phyloP scores from a whole-genome alignment of 2,329 filamentous ascomycete genomes.

The Talaromyces sp. region DNA sequence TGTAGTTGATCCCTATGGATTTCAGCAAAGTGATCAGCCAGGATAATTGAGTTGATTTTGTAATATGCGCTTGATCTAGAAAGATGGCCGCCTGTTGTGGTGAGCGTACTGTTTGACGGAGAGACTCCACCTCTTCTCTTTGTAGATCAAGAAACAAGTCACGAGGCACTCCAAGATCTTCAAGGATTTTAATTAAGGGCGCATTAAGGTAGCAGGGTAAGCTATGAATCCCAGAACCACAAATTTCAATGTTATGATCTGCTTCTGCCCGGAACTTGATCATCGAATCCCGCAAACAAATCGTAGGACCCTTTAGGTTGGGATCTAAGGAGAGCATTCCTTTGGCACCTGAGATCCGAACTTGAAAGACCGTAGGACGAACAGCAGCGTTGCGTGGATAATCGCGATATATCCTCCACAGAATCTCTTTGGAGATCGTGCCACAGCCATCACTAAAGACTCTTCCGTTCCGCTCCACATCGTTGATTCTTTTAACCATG shows the following conservation, averaged over 20 bases:
- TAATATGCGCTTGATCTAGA: slow-evolving; percentile 59
- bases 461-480: slow-evolving; percentile 36
- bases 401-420: slow-evolving; percentile 57
- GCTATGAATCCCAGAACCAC: slow-evolving; percentile 61
- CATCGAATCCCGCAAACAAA: slow-evolving; percentile 71
- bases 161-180: slow-evolving; percentile 64
- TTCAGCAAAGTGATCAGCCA: slow-evolving; percentile 58
- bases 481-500: slow-evolving; percentile 23
- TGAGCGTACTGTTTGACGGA: slow-evolving; percentile 59
- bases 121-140: slow-evolving; percentile 54
- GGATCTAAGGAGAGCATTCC: slow-evolving; percentile 72
- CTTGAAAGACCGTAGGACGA: slow-evolving; percentile 55
- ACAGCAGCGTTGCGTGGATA: slow-evolving; percentile 24
- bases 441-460: slow-evolving; percentile 79
- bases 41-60: slow-evolving; percentile 57
- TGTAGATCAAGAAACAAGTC: slow-evolving; percentile 64
- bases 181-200: slow-evolving; percentile 79
- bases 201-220: slow-evolving; percentile 70
- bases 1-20: slow-evolving; percentile 60
- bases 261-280: slow-evolving; percentile 58
- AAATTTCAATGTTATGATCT: slow-evolving; percentile 27
- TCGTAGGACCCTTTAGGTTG: slow-evolving; percentile 52
- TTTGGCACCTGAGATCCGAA: slow-evolving; percentile 70
- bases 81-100: slow-evolving; percentile 61
- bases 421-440: slow-evolving; percentile 61